Percentiles rank a stretch among this genome's conserved stretches.
Evolutionary conservation across 2,329 filamentous ascomycete genomes (phyloP).

Genomic region (Fusarium agapanthi): DNA sequence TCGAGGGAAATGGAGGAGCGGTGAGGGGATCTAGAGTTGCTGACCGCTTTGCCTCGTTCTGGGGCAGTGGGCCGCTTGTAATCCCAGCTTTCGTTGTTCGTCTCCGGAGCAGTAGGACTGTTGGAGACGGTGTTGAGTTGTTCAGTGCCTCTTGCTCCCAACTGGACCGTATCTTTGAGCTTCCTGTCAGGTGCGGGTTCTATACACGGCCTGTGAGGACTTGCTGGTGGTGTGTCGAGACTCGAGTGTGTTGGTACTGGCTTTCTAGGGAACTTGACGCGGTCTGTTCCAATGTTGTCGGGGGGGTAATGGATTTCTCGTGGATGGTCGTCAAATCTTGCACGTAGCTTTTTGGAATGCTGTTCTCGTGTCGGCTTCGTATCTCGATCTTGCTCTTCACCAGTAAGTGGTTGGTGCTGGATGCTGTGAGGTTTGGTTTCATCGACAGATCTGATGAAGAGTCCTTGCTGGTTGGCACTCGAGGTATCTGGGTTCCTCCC

Average conservation of each 20-base stretch:
- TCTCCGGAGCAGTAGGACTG: background rate
- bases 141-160: background rate
- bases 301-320: constrained; percentile 14
- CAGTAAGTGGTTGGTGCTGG: constrained; percentile 1
- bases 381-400: constrained; percentile 1
- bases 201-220: constrained; percentile 1
- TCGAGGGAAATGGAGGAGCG: background rate
- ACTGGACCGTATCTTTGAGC: background rate
- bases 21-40: constrained; percentile 3
- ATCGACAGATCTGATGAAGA: constrained; percentile 3
- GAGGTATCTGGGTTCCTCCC: constrained; percentile 13
- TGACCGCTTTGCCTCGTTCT: constrained; percentile 3
- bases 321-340: constrained; percentile 20
- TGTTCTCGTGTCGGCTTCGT: background rate
- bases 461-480: constrained; percentile 5
- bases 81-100: constrained; percentile 2
- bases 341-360: constrained; percentile 1
- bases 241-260: background rate
- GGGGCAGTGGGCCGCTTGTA: background rate
- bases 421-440: background rate
- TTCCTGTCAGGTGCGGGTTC: constrained; percentile 18
- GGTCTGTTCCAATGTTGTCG: background rate
- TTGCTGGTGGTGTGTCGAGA: background rate
- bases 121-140: background rate
- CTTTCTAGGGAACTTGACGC: constrained; percentile 9